Conservation (phyloP, 148 eudicot species). For the Diospyros kaki region DNA sequence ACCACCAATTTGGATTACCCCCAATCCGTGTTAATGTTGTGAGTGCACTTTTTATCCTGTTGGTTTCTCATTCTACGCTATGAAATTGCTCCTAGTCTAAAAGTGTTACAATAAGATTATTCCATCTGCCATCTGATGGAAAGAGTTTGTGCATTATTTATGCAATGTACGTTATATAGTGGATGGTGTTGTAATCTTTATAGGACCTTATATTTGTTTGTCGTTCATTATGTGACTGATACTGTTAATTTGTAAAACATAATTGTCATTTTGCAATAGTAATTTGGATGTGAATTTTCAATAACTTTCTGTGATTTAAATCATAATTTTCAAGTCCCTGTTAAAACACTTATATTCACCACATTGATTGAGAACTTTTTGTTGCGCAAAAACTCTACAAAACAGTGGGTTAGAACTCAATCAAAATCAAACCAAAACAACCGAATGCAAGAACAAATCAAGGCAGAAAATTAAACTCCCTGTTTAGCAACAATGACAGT, state of each 20-base stretch:
- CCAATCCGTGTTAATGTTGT: constrained; percentile 47
- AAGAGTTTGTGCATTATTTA: no score
- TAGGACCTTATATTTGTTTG: background rate
- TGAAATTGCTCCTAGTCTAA: background rate
- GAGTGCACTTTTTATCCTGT: constrained; percentile 8
- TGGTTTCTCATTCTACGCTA: background rate
- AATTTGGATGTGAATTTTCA: background rate
- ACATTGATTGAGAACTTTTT: background rate
- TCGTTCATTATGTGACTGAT: background rate
- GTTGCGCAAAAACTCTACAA: no score
- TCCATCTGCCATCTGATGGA: background rate
- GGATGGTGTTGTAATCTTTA: background rate
- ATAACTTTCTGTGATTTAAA: background rate
- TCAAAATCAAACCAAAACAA: no score
- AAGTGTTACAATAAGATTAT: background rate
- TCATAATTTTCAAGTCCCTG: background rate
- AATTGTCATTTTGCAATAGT: background rate
- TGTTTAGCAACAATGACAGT: no score
- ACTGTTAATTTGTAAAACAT: background rate
- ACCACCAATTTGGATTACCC: constrained; percentile 76
- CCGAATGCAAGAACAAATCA: no score
- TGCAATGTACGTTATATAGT: background rate
- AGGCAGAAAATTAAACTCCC: no score
- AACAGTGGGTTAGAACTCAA: no score
- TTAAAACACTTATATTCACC: background rate